Base-by-base conservation (phyloP, 2,329 filamentous ascomycete genomes). In the Raffaelea deltoideospora region DNA sequence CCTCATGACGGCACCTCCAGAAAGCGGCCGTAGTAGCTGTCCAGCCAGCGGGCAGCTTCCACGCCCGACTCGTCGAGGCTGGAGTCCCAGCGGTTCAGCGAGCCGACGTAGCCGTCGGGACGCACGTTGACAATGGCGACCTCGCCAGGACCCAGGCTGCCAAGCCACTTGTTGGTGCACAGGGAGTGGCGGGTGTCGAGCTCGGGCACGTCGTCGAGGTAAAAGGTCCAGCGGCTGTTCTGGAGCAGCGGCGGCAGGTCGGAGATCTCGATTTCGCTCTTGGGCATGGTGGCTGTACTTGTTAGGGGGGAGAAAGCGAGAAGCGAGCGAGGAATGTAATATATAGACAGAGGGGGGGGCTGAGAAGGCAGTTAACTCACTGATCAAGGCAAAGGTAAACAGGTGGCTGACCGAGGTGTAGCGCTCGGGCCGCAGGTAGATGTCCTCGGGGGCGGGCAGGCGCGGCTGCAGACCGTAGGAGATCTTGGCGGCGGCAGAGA, bases 21-120 rank as follows among this genome's bases (percentile, higher is more conserved):
- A 48, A 73, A 72, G 20, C 65, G 61, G 31, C 58, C 57, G 44
- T 69, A 72, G 47, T 73, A 73, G 14, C 53, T 50, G 45, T 72
- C 67, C 19, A 72, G 53, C 68, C 68, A 72, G 41, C 53, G 56
- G 21, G 68, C 69, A 9, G 69, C 69, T 33, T 64, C 59, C 30
- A 63, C 52, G 30, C 68, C 69, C 6, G 65, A 55, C 30, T 64
- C 64, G 37, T 68, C 65, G 21, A 65, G 49, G 44, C 58, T 61
- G 24, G 63, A 60, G 48, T 69, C 64, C 65, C 65, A 69, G 29
- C 64, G 56, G 31, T 65, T 59, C 19, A 81, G 55, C n/a, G 66
- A 72, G 2, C 79, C 79, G 5, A 84, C 71, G 51, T 84, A 85
- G 10, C 79, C 79, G 53, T 85, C 79, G 0, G 79, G 79, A 5